phyloP scores from a whole-genome alignment of 768 basidiomycete species.

The Lentinula boryana region DNA sequence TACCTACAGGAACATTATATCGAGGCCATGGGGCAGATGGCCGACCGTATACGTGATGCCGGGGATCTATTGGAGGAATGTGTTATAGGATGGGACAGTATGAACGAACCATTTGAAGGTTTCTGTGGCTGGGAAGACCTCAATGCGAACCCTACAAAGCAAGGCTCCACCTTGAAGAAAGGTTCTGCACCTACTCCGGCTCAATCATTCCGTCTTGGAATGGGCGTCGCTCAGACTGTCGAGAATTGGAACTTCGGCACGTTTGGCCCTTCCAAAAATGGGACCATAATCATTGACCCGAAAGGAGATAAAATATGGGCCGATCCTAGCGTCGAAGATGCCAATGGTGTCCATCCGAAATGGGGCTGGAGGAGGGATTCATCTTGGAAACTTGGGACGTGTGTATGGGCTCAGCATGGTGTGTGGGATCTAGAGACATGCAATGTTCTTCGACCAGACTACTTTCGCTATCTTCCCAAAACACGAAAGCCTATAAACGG shows the following conservation, averaged over 20 bases:
- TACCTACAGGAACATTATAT: slow-evolving; percentile 77
- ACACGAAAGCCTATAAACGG: not conserved
- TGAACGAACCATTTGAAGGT: slow-evolving; percentile 94
- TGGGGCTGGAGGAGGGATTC: slow-evolving; percentile 84
- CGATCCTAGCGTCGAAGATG: slow-evolving; percentile 38
- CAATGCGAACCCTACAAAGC: slow-evolving; percentile 51
- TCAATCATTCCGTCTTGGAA: slow-evolving; percentile 79
- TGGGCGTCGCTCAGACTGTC: slow-evolving; percentile 79
- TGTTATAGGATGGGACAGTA: slow-evolving; percentile 93
- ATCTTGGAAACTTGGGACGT: slow-evolving; percentile 69
- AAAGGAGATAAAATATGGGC: slow-evolving; percentile 78
- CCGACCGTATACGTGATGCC: slow-evolving; percentile 68
- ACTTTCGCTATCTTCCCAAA: slow-evolving; percentile 55
- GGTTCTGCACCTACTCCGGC: slow-evolving; percentile 84
- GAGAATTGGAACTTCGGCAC: slow-evolving; percentile 78
- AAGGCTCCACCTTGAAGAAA: slow-evolving; percentile 74
- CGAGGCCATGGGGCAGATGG: slow-evolving; percentile 68
- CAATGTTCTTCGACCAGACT: slow-evolving; percentile 61
- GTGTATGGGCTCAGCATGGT: slow-evolving; percentile 84
- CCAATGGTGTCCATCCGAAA: slow-evolving; percentile 48
- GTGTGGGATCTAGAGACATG: slow-evolving; percentile 82
- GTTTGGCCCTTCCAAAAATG: slow-evolving; percentile 71
- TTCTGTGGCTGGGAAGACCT: slow-evolving; percentile 65
- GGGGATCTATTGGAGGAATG: slow-evolving; percentile 79
- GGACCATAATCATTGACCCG: slow-evolving; percentile 80